Percentiles rank a stretch among this genome's conserved stretches.
These are phyloP conservation scores for Cryomyces minteri DNA, from an alignment of 495 filamentous ascomycete species.

Conservation along the genomic window DNA sequence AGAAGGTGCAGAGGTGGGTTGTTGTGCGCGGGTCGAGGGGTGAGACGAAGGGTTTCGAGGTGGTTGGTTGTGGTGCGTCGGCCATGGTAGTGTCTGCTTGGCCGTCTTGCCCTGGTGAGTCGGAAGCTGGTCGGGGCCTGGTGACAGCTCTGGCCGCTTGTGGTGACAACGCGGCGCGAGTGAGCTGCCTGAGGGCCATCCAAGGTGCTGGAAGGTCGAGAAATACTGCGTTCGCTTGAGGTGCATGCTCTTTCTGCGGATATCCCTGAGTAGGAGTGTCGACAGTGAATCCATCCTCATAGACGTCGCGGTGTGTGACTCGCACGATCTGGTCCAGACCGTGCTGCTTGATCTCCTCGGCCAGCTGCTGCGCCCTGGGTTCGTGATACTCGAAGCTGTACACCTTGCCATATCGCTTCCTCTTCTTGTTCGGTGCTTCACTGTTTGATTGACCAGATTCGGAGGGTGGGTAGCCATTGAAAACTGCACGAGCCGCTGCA, in stretches of 20 bases:
- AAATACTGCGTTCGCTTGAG: constrained; percentile 67
- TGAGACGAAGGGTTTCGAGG: constrained; percentile 19
- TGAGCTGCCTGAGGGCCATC: constrained; percentile 72
- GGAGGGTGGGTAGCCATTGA: constrained; percentile 47
- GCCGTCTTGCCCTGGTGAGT: neutral
- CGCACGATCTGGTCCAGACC: constrained; percentile 52
- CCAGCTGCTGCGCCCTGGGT: constrained; percentile 51
- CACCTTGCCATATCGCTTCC: constrained; percentile 43
- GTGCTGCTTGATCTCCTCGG: constrained; percentile 56
- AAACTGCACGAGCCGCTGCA: constrained; percentile 71
- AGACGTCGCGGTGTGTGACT: constrained; percentile 86
- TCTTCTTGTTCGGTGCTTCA: constrained; percentile 9
- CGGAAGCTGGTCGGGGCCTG: neutral
- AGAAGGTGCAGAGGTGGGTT: constrained; percentile 77
- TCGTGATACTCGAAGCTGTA: constrained; percentile 90
- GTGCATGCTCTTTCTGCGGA: constrained; percentile 26
- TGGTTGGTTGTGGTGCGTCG: neutral
- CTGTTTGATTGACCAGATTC: neutral
- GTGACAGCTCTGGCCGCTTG: neutral
- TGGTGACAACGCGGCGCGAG: constrained; percentile 22
- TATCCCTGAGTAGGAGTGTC: constrained; percentile 11
- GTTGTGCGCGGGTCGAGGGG: constrained; percentile 50
- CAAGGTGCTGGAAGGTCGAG: constrained; percentile 88
- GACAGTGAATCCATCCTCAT: constrained; percentile 54
- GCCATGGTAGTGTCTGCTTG: constrained; percentile 1